Percentiles rank a stretch among this genome's conserved stretches.
Evolutionary conservation across 1,139 yeast species (phyloP).

Genomic region (Sugiyamaella sp.): DNA sequence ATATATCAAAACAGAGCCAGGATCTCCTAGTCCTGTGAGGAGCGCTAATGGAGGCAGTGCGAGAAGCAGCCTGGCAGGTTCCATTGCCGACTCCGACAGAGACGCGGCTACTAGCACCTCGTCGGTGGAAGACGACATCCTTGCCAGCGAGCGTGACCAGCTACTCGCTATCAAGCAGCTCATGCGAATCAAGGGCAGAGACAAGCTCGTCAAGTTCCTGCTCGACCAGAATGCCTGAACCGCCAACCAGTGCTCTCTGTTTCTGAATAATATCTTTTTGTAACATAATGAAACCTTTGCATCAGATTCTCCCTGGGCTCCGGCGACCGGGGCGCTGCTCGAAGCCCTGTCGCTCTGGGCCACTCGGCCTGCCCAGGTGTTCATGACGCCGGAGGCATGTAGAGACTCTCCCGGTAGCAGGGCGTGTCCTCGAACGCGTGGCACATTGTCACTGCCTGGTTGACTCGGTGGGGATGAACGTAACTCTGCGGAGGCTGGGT

Average conservation of each 20-base stretch:
- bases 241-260: background rate
- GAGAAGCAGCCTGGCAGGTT: constrained; percentile 17
- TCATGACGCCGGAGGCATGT: no score
- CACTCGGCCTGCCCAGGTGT: no score
- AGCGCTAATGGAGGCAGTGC: constrained; percentile 14
- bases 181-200: constrained; percentile 70
- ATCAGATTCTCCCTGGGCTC: no score
- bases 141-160: constrained; percentile 53
- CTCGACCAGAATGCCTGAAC: constrained; percentile 7
- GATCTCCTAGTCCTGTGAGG: constrained; percentile 14
- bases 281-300: constrained; percentile 17
- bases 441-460: no score
- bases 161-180: constrained; percentile 60
- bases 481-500: no score
- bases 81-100: constrained; percentile 14
- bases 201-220: constrained; percentile 58
- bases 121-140: constrained; percentile 30
- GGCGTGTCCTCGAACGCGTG: no score
- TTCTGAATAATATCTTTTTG: constrained; percentile 4
- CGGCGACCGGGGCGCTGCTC: no score
- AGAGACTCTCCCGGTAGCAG: no score
- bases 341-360: no score
- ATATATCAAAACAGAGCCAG: background rate
- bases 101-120: constrained; percentile 4
- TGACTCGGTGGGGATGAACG: no score